Conservation (phyloP, 2,329 filamentous ascomycete genomes). For the Pyrenophora teres region DNA sequence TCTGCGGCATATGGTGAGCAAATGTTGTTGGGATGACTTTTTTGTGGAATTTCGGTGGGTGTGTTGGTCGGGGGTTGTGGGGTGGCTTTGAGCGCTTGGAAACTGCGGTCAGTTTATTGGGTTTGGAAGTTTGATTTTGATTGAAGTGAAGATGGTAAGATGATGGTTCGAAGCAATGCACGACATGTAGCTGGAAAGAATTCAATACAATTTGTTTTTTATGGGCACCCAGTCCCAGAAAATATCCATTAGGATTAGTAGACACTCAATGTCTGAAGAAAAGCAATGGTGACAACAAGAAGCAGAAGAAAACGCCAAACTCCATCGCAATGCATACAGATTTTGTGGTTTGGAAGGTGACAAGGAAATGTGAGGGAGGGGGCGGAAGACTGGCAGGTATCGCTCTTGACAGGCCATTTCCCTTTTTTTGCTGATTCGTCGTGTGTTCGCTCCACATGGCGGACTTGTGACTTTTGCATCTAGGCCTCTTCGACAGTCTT, state of each 20-base stretch:
- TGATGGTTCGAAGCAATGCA: too few species aligned
- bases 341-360: conserved; percentile 15
- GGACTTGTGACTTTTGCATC: neutral
- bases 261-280: conserved; percentile 41
- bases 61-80: too few species aligned
- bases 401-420: conserved; percentile 25
- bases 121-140: too few species aligned
- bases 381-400: conserved; percentile 16
- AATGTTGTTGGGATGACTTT: too few species aligned
- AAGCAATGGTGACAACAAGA: conserved; percentile 15
- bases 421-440: conserved; percentile 9
- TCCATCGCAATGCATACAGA: conserved; percentile 27
- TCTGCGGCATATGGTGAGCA: too few species aligned
- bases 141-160: too few species aligned
- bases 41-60: too few species aligned
- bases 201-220: neutral
- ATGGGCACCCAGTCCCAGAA: conserved; percentile 4
- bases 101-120: too few species aligned
- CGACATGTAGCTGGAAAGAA: neutral
- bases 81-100: too few species aligned
- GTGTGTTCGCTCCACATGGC: neutral
- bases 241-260: conserved; percentile 34
- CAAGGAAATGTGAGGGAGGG: neutral
- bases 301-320: conserved; percentile 19
- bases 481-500: conserved; percentile 43